Conservation (phyloP, 164 flowering plant species). For the Liquidambar formosana region DNA sequence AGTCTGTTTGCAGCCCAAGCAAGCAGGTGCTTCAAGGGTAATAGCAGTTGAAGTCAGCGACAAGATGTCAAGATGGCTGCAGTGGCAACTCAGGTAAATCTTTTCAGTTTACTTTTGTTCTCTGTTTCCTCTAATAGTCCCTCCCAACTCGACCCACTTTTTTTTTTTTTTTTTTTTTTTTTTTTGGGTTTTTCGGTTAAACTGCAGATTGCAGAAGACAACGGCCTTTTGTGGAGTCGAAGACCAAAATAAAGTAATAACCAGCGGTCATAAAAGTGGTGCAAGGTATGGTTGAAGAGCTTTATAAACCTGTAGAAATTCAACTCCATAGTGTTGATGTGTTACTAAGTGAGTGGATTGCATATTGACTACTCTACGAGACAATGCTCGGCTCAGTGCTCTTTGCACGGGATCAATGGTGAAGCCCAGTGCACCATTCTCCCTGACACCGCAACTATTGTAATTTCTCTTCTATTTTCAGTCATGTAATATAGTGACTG, state of each 20-base stretch:
- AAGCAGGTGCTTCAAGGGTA: constrained; percentile 90
- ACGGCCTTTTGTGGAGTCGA: constrained; percentile 45
- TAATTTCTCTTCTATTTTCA: constrained; percentile 29
- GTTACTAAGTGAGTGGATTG: constrained; percentile 97
- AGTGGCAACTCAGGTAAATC: constrained; percentile 74
- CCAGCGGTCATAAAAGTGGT: constrained; percentile 55
- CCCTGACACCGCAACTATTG: constrained; percentile 95
- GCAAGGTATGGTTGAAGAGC: constrained; percentile 88
- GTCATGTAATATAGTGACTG: neutral
- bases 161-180: constrained; percentile 14
- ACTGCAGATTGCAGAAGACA: constrained; percentile 82
- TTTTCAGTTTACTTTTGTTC: neutral
- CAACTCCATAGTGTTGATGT: constrained; percentile 80
- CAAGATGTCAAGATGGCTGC: constrained; percentile 89
- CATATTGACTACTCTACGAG: constrained; percentile 91
- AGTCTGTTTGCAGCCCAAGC: constrained; percentile 94
- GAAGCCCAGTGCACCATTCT: constrained; percentile 96
- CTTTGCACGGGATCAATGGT: constrained; percentile 92
- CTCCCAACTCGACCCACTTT: neutral
- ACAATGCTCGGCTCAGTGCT: constrained; percentile 95
- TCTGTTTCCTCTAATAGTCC: neutral
- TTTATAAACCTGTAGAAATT: constrained; percentile 48
- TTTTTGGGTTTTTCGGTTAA: no score
- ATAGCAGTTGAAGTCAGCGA: constrained; percentile 92
- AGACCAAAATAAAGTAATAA: constrained; percentile 19